Conservation (phyloP, 805 yeast species). For the Candida hungchunana region DNA sequence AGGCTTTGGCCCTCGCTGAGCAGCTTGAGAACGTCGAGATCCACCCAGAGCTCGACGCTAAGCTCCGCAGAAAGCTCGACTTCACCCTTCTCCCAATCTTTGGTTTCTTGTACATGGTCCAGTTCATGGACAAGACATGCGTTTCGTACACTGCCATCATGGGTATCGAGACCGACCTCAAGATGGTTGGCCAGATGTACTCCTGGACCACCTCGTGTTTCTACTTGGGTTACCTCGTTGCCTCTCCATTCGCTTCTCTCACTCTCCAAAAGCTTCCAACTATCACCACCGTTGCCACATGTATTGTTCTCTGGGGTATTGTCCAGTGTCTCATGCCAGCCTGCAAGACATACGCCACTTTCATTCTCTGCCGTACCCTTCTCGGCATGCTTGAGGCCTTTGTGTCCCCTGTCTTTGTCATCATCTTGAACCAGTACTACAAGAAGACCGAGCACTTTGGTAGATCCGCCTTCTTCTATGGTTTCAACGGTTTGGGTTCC, state of each 20-base stretch:
- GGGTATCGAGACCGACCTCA: conserved; percentile 36
- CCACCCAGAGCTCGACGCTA: conserved; percentile 28
- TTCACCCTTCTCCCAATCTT: conserved; percentile 31
- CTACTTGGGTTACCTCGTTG: conserved; percentile 53
- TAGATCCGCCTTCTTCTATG: conserved; percentile 30
- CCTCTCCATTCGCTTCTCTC: conserved; percentile 37
- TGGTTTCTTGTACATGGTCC: conserved; percentile 30
- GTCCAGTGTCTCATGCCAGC: conserved; percentile 37
- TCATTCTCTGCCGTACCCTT: conserved; percentile 41
- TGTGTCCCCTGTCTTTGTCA: conserved; percentile 26
- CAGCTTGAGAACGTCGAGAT: conserved; percentile 5
- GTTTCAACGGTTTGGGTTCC: conserved; percentile 31
- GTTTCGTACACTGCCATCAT: conserved; percentile 40
- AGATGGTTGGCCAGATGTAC: conserved; percentile 39
- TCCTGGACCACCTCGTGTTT: conserved; percentile 47
- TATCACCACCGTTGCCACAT: conserved; percentile 32
- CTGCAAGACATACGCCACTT: conserved; percentile 40
- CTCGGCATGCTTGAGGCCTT: conserved; percentile 48
- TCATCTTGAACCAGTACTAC: conserved; percentile 20
- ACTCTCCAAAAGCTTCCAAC: conserved; percentile 45
- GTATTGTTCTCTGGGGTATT: conserved; percentile 45
- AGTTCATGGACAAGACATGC: conserved; percentile 40
- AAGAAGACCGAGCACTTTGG: conserved; percentile 28
- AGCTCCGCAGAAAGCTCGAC: conserved; percentile 37
- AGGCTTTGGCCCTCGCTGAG: conserved; percentile 16